phyloP scores from a whole-genome alignment of 352 stramenopile species.

The Phytophthora hybrid region DNA sequence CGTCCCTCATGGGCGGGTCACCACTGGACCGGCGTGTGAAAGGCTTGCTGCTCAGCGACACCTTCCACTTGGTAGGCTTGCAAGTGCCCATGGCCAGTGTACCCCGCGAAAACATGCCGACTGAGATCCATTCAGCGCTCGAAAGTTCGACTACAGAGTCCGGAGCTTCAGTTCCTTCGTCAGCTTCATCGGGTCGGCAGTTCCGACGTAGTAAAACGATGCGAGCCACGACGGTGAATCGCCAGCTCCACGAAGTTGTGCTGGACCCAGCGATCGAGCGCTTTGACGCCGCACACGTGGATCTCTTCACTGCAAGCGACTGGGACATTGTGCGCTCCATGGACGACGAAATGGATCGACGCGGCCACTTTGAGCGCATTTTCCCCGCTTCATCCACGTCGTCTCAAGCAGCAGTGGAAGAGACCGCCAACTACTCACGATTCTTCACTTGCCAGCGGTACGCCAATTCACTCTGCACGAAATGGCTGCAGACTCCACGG shows the following conservation, averaged over 20 bases:
- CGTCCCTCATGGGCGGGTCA: constrained; percentile 81
- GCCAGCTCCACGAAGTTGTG: constrained; percentile 69
- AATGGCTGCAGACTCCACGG: constrained; percentile 64
- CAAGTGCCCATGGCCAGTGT: constrained; percentile 49
- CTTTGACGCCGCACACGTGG: constrained; percentile 60
- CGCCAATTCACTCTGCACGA: constrained; percentile 62
- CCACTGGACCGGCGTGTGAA: constrained; percentile 81
- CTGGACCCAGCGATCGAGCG: constrained; percentile 48
- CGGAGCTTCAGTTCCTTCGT: constrained; percentile 6
- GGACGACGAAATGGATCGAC: constrained; percentile 77
- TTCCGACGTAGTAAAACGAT: constrained; percentile 36
- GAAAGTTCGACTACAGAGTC: not conserved
- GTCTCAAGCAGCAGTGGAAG: constrained; percentile 12
- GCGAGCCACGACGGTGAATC: constrained; percentile 37
- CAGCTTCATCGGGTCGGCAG: constrained; percentile 10
- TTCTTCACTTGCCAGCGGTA: constrained; percentile 77
- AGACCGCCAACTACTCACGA: constrained; percentile 41
- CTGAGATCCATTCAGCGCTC: constrained; percentile 3
- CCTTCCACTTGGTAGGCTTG: constrained; percentile 81
- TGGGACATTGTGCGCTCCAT: constrained; percentile 70
- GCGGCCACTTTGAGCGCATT: constrained; percentile 79
- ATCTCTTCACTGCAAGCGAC: constrained; percentile 62
- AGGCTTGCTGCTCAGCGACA: constrained; percentile 79
- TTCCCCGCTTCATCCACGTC: constrained; percentile 48
- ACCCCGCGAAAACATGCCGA: constrained; percentile 36